These are phyloP conservation scores for Centrapalus pauciflorus DNA, from an alignment of 129 eudicot genomes.

Conservation along the genomic window DNA sequence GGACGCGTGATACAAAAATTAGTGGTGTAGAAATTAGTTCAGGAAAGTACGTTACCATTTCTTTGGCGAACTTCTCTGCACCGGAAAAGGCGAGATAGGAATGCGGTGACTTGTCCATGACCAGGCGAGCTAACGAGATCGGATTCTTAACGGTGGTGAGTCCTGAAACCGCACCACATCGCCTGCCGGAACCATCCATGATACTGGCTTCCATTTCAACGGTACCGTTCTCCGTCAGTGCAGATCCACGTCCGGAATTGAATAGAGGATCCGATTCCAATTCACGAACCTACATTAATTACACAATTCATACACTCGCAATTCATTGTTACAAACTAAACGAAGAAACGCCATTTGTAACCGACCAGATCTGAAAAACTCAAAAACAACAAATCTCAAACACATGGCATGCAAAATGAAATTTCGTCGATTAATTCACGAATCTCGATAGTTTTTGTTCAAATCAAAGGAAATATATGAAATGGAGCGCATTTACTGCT, in stretches of 20 bases:
- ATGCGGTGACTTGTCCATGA: constrained; percentile 95
- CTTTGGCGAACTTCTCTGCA: constrained; percentile 78
- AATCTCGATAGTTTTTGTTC: neutral
- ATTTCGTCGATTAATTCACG: neutral
- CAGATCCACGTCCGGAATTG: constrained; percentile 96
- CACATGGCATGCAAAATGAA: constrained; percentile 1
- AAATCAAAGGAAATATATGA: neutral
- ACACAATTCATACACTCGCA: neutral
- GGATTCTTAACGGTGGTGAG: constrained; percentile 84
- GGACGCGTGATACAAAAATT: neutral
- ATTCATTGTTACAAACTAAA: neutral
- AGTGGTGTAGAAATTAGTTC: neutral
- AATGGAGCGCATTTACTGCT: neutral
- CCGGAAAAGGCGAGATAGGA: constrained; percentile 89
- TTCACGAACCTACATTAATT: constrained; percentile 56
- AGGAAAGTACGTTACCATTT: constrained; percentile 39
- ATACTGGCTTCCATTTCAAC: constrained; percentile 99
- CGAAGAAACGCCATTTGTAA: neutral
- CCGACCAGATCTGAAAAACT: constrained; percentile 1
- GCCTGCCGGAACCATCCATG: constrained; percentile 74
- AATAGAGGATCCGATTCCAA: constrained; percentile 76
- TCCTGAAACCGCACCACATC: constrained; percentile 94
- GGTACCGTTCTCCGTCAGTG: constrained; percentile 71
- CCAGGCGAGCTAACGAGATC: constrained; percentile 81
- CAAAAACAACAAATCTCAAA: constrained; percentile 1